phyloP scores from a whole-genome alignment of 257 asterid genomes.

The Solanum paucissectum region DNA sequence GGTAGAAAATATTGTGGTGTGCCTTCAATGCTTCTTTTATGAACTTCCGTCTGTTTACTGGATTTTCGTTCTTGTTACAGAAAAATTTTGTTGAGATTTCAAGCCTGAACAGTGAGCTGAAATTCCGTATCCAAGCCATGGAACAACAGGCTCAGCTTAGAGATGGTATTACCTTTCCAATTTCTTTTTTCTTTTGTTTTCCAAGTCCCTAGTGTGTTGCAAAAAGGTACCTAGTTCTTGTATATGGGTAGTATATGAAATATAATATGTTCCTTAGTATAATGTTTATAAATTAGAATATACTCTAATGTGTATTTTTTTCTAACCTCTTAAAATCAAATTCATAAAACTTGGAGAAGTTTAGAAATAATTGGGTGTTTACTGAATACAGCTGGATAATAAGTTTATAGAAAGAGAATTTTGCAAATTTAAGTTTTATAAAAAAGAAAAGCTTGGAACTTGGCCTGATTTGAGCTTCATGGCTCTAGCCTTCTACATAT shows the following conservation, averaged over 20 bases:
- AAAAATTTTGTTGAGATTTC: slow-evolving; percentile 47
- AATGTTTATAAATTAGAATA: background rate
- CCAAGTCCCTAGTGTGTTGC: background rate
- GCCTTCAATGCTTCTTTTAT: background rate
- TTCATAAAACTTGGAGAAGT: background rate
- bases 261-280: background rate
- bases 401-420: background rate
- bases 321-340: background rate
- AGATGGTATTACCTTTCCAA: slow-evolving; percentile 46
- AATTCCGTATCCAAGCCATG: slow-evolving; percentile 75
- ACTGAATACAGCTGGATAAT: background rate
- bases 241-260: background rate
- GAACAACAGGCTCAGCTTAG: slow-evolving; percentile 81
- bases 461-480: background rate
- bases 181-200: background rate
- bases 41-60: background rate
- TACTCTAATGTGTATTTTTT: background rate
- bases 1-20: background rate
- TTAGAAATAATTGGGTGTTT: background rate
- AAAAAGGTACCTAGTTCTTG: background rate
- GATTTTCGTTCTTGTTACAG: slow-evolving; percentile 25
- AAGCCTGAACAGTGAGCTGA: slow-evolving; percentile 72
- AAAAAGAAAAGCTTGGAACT: background rate
- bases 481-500: background rate
- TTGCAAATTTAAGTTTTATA: background rate